Evolutionary conservation across 257 asterid genomes (phyloP), one percentile per base, ranked within the genome.

Genomic region (Capsicum pubescens): DNA sequence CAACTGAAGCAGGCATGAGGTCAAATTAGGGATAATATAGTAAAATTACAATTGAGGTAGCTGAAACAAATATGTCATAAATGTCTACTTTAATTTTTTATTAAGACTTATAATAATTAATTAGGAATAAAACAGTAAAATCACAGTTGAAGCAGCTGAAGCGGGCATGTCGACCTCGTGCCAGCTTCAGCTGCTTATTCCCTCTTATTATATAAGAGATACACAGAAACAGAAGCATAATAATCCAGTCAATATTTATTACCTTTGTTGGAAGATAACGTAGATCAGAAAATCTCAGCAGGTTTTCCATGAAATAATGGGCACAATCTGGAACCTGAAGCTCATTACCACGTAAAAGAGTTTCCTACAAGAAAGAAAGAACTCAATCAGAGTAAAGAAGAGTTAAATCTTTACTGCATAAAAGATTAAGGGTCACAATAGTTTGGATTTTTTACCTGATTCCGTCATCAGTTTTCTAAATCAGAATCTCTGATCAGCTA

Each of bases 271-370:
- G 99, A 84, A 91, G 86, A 88, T 97, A 97, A 86, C 91, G 90
- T 58, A 85, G 72, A 83, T 95, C 97, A 77, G 97, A 92, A 76
- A 97, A 80, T 88, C 99, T 93, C 59, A 88, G 90, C 88, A 97
- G 89, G 85, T 93, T 97, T 89, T 95, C 98, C 99, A 97, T 97
- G 87, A 95, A 95, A 87, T 93, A 97, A 83, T 88, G 90, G 76
- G 98, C 93, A 85, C 99, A 95, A 84, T 93, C 99, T 35, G 99
- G 99, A 88, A 97, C 95, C 84, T 97, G 99, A 88, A 97, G 95
- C 87, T 93, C 98, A 87, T 91, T 93, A 44, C 99, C 95, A 84
- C 95, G 97, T 60, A 87, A 84, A 86, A 88, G 91, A 35, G 98
- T 91, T 90, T 92, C 98, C 99, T 97, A 87, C 83, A 90, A 80